phyloP scores from a whole-genome alignment of 2,329 filamentous ascomycete species.

The Juglanconis sp. region DNA sequence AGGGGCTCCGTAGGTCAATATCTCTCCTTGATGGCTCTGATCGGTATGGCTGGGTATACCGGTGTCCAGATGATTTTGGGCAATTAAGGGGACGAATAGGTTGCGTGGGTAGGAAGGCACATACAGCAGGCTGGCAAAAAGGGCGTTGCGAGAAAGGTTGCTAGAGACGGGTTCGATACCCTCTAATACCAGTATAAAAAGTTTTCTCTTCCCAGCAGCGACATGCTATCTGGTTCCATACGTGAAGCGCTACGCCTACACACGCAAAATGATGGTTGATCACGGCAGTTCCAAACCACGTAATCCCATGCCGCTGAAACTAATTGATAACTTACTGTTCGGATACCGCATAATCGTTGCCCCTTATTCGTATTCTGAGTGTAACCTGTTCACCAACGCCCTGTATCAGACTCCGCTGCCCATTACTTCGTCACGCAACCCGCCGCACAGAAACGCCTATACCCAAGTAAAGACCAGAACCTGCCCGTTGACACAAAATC shows the following conservation, averaged over 20 bases:
- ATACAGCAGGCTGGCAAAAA: not conserved
- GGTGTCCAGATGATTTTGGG: conserved; percentile 1
- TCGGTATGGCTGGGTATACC: not conserved
- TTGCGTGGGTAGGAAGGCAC: not conserved
- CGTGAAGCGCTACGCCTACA: not conserved
- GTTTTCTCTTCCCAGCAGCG: not conserved
- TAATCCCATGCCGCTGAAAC: not conserved
- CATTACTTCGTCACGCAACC: not conserved
- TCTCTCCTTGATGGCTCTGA: conserved; percentile 31
- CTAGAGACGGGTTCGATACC: too few relatives aligned
- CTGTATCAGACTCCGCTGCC: not conserved
- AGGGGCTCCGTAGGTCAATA: conserved; percentile 35
- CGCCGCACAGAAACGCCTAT: not conserved
- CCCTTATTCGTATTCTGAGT: not conserved
- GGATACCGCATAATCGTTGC: not conserved
- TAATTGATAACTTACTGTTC: not conserved
- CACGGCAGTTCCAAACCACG: too few relatives aligned
- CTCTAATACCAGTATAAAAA: too few relatives aligned
- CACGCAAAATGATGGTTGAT: not conserved
- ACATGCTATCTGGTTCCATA: not conserved
- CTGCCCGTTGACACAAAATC: too few relatives aligned
- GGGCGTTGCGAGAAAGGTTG: too few relatives aligned
- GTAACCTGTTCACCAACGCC: not conserved
- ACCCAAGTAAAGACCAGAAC: too few relatives aligned
- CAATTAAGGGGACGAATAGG: not conserved